These are phyloP conservation scores for Ganoderma meredithae DNA, from an alignment of 1,284 basidiomycete species.

Conservation along the genomic window DNA sequence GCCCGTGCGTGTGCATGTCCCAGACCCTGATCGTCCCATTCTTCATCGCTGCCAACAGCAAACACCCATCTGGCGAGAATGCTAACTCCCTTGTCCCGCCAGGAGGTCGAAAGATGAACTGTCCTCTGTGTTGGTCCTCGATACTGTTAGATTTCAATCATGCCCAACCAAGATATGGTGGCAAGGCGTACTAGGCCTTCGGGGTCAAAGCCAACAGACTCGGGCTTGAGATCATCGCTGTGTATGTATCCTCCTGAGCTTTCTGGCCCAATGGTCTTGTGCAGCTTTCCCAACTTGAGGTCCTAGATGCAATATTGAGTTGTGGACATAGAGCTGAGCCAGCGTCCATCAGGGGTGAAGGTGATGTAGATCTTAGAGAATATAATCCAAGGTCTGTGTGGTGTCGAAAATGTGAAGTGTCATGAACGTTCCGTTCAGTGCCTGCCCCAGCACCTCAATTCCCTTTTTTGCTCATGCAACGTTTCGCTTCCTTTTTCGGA, in stretches of 20 bases:
- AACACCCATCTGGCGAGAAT: background rate
- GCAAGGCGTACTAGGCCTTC: background rate
- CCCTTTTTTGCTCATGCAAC: too few species aligned
- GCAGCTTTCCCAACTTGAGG: background rate
- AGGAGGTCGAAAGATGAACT: background rate
- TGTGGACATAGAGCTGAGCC: background rate
- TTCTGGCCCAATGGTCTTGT: background rate
- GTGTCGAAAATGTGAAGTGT: background rate
- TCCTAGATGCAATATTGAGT: background rate
- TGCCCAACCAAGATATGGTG: background rate
- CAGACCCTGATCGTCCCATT: background rate
- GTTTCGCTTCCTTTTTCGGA: too few species aligned
- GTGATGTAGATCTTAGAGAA: background rate
- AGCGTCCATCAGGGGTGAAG: background rate
- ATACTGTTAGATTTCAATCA: background rate
- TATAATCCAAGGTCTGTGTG: background rate
- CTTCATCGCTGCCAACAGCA: background rate
- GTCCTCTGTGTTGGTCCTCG: background rate
- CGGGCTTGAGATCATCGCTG: too few species aligned
- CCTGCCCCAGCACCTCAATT: too few species aligned
- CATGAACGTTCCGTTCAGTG: too few species aligned
- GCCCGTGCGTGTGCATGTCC: background rate
- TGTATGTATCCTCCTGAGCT: background rate
- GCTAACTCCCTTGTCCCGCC: background rate
- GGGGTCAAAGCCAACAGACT: background rate